Conservation (phyloP, 495 filamentous ascomycete species). For the Pyrenopolyporus hunteri region DNA sequence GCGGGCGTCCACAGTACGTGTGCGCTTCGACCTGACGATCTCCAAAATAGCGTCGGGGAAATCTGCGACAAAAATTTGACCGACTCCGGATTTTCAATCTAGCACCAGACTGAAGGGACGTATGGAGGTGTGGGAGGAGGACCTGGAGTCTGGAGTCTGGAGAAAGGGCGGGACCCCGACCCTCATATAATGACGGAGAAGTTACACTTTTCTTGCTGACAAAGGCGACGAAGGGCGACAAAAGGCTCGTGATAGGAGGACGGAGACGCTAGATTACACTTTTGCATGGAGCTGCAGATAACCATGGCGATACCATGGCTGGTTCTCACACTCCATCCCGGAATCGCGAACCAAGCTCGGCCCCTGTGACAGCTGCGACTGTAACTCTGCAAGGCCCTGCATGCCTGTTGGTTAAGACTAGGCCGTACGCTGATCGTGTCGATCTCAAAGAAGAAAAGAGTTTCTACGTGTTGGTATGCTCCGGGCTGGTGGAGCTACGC, state of each 20-base stretch:
- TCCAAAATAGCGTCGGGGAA: conserved; percentile 11
- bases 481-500: conserved; percentile 14
- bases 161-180: conserved; percentile 34
- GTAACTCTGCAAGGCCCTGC: conserved; percentile 27
- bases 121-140: conserved; percentile 26
- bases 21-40: too few relatives aligned
- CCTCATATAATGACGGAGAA: conserved; percentile 37
- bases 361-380: conserved; percentile 23
- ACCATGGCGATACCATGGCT: conserved; percentile 5
- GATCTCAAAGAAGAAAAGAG: conserved; percentile 28
- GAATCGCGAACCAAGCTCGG: conserved; percentile 37
- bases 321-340: conserved; percentile 24
- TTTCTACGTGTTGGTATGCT: conserved; percentile 18
- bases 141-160: conserved; percentile 34
- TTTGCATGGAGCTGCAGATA: conserved; percentile 13
- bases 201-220: conserved; percentile 20
- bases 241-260: conserved; percentile 23
- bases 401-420: conserved; percentile 22
- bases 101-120: conserved; percentile 27
- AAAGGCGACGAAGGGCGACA: conserved; percentile 1
- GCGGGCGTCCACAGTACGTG: too few relatives aligned
- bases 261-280: neutral
- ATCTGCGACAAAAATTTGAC: conserved; percentile 13
- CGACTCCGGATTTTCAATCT: conserved; percentile 35
- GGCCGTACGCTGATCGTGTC: conserved; percentile 27